Conservation (phyloP, 2,329 filamentous ascomycete genomes). For the Ophiocordyceps australis region DNA sequence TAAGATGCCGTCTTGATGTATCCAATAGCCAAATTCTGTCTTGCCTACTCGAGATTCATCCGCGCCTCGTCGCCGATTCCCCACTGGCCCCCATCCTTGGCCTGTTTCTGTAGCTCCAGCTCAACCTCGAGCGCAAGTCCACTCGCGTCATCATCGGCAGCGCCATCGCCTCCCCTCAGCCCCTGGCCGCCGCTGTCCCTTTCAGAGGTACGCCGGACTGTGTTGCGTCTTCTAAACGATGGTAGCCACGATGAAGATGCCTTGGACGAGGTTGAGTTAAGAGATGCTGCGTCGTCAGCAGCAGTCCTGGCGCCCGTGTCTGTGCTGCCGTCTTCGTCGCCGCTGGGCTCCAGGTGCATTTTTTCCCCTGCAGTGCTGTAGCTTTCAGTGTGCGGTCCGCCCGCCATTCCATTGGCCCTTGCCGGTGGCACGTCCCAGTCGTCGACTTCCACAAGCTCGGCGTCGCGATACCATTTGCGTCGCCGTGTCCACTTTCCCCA, state of each 20-base stretch:
- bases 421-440: constrained; percentile 12
- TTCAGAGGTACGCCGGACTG: constrained; percentile 21
- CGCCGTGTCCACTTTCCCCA: constrained; percentile 91
- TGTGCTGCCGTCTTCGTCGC: constrained; percentile 9
- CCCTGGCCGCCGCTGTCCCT: too few species aligned
- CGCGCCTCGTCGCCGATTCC: constrained; percentile 69
- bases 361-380: constrained; percentile 18
- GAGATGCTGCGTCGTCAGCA: constrained; percentile 23
- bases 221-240: constrained; percentile 20
- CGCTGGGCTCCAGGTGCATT: constrained; percentile 11
- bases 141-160: constrained; percentile 21
- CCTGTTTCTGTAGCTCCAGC: constrained; percentile 32
- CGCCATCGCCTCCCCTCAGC: too few species aligned
- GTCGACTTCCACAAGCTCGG: constrained; percentile 70
- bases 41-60: constrained; percentile 76
- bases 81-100: constrained; percentile 44
- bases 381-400: constrained; percentile 9
- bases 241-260: constrained; percentile 24
- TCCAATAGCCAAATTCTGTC: too few species aligned
- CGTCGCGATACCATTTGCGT: constrained; percentile 91
- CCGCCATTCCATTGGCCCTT: constrained; percentile 8
- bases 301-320: constrained; percentile 12
- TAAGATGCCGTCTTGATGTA: too few species aligned
- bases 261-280: constrained; percentile 28
- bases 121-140: constrained; percentile 24